Evolutionary conservation across 805 yeast genomes (phyloP).

Genomic region (Pichia heedii): DNA sequence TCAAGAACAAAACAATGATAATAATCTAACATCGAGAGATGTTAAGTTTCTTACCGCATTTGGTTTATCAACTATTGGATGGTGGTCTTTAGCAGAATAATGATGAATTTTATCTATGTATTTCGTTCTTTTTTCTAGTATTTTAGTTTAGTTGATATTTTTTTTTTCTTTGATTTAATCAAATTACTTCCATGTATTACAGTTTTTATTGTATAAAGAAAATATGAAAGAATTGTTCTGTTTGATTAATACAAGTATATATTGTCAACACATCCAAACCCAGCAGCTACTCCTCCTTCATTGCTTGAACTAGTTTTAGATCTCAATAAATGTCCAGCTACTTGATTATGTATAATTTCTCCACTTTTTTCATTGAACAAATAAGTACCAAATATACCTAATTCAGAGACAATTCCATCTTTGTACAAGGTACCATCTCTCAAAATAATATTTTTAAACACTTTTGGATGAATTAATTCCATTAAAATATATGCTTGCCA

Average conservation of each 20-base stretch:
- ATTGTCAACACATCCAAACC: slow-evolving; percentile 94
- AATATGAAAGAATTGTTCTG: too few relatives aligned
- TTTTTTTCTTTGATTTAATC: neutral
- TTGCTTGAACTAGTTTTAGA: slow-evolving; percentile 80
- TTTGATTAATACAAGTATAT: slow-evolving; percentile 46
- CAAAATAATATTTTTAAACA: slow-evolving; percentile 56
- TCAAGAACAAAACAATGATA: slow-evolving; percentile 1
- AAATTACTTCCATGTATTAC: too few relatives aligned
- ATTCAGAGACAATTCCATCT: slow-evolving; percentile 81
- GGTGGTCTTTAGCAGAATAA: slow-evolving; percentile 25
- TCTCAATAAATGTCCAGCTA: slow-evolving; percentile 80
- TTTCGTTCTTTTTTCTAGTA: neutral
- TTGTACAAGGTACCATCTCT: slow-evolving; percentile 51
- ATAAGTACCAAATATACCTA: slow-evolving; percentile 83
- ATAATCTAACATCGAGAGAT: slow-evolving; percentile 13
- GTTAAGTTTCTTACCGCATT: slow-evolving; percentile 20
- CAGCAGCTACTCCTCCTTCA: slow-evolving; percentile 99
- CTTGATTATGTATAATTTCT: slow-evolving; percentile 49
- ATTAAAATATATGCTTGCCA: slow-evolving; percentile 91
- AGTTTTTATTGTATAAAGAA: slow-evolving; percentile 1
- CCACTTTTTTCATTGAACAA: slow-evolving; percentile 62
- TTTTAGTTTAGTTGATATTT: neutral
- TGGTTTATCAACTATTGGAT: slow-evolving; percentile 21
- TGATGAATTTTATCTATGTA: neutral
- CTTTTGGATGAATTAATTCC: slow-evolving; percentile 84